phyloP scores from a whole-genome alignment of 768 basidiomycete species.

The Filobasidium wieringae region DNA sequence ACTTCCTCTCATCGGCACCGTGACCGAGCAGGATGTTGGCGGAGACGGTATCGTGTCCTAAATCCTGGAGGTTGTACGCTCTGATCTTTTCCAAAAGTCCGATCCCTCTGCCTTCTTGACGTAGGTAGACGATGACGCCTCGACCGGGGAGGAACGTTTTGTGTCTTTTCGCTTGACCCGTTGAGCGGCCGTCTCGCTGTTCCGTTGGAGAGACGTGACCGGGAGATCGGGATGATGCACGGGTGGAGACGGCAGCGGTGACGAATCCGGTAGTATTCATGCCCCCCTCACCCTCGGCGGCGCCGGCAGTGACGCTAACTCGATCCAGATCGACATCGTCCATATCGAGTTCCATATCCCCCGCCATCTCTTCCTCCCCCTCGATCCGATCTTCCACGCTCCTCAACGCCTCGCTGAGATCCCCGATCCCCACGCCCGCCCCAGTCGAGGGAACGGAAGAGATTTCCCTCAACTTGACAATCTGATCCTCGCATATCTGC shows the following conservation, averaged over 20 bases:
- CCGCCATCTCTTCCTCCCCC: conserved; percentile 10
- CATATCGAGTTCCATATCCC: conserved; percentile 10
- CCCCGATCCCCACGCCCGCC: not conserved
- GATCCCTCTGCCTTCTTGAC: conserved; percentile 96
- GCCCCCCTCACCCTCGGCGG: not conserved
- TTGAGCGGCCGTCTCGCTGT: not conserved
- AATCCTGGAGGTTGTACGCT: conserved; percentile 94
- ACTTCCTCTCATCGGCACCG: conserved; percentile 82
- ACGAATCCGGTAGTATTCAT: not conserved
- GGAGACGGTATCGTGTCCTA: conserved; percentile 96
- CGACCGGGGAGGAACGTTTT: conserved; percentile 53
- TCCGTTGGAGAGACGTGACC: too few relatives aligned
- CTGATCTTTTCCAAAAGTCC: conserved; percentile 89
- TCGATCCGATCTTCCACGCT: not conserved
- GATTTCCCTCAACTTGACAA: conserved; percentile 1
- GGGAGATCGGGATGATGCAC: not conserved
- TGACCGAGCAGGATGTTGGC: conserved; percentile 94
- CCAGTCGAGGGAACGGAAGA: not conserved
- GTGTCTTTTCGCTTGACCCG: not conserved
- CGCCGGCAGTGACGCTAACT: not conserved
- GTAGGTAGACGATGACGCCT: conserved; percentile 85
- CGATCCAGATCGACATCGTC: conserved; percentile 6
- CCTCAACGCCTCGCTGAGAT: not conserved
- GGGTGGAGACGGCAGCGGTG: not conserved
- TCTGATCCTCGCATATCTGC: conserved; percentile 33